Conservation (phyloP, 2,329 filamentous ascomycete genomes). For the Pyrenochaeta sp. region DNA sequence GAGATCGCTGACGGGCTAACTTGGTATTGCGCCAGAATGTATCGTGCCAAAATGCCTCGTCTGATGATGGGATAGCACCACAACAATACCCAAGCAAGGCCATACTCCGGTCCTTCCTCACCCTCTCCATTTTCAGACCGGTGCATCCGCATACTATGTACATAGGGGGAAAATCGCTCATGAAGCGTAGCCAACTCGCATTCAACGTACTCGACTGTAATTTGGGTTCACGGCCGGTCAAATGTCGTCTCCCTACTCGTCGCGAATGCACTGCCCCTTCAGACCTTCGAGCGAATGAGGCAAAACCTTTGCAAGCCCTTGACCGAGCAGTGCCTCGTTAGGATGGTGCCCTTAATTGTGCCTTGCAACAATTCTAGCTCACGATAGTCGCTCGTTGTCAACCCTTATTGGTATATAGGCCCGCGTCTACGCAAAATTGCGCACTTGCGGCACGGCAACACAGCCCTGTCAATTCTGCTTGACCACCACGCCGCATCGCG, state of each 20-base stretch:
- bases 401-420: background rate
- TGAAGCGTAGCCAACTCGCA: background rate
- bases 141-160: background rate
- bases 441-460: background rate
- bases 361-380: background rate
- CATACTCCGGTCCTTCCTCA: background rate
- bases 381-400: background rate
- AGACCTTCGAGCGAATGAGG: constrained; percentile 3
- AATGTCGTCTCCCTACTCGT: constrained; percentile 5
- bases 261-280: constrained; percentile 16
- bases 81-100: too few relatives aligned
- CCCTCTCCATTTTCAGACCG: background rate
- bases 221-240: too few relatives aligned
- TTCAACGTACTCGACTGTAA: constrained; percentile 5
- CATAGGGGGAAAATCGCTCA: background rate
- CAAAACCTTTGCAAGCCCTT: background rate
- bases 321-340: constrained; percentile 8
- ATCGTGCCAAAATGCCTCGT: background rate
- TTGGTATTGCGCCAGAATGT: too few relatives aligned
- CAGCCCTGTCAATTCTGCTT: background rate
- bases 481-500: background rate
- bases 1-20: background rate
- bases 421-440: background rate
- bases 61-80: background rate
- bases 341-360: background rate